A percentile compares a stretch with the other conserved stretches of the same genome.
Evolutionary conservation across 805 yeast species (phyloP).

Genomic region (Candida ulmi): DNA sequence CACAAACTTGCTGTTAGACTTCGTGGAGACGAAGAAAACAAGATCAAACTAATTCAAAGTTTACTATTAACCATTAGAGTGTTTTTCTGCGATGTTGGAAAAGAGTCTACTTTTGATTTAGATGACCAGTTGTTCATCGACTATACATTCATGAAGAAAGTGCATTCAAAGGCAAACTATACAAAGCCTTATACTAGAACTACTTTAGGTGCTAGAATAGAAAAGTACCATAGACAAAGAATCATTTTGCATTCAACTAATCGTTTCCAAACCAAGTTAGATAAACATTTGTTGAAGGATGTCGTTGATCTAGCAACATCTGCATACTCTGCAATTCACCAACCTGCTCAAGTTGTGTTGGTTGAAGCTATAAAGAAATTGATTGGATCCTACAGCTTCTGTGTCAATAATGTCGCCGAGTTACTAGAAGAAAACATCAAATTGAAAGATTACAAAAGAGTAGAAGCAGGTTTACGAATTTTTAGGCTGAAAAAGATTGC

Average conservation of each 20-base stretch:
- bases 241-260: constrained; percentile 66
- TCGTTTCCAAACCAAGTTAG: constrained; percentile 62
- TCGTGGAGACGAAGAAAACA: constrained; percentile 47
- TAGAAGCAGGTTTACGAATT: constrained; percentile 59
- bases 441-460: constrained; percentile 42
- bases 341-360: constrained; percentile 63
- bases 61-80: constrained; percentile 59
- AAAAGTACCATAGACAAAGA: constrained; percentile 70
- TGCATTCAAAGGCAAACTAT: constrained; percentile 59
- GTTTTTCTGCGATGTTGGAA: constrained; percentile 80
- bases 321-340: constrained; percentile 61
- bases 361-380: constrained; percentile 66
- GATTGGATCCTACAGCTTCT: constrained; percentile 54
- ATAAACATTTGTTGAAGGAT: constrained; percentile 57
- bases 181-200: constrained; percentile 73
- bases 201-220: constrained; percentile 68
- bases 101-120: constrained; percentile 54
- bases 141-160: constrained; percentile 48
- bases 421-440: constrained; percentile 45
- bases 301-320: constrained; percentile 62
- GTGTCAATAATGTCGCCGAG: constrained; percentile 45
- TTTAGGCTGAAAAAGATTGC: constrained; percentile 54
- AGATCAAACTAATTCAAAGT: constrained; percentile 55
- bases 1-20: constrained; percentile 52
- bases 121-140: constrained; percentile 50